Conservation (phyloP, 225 moss, liverwort and hornwort genomes). For the Physcomitrium patens region DNA sequence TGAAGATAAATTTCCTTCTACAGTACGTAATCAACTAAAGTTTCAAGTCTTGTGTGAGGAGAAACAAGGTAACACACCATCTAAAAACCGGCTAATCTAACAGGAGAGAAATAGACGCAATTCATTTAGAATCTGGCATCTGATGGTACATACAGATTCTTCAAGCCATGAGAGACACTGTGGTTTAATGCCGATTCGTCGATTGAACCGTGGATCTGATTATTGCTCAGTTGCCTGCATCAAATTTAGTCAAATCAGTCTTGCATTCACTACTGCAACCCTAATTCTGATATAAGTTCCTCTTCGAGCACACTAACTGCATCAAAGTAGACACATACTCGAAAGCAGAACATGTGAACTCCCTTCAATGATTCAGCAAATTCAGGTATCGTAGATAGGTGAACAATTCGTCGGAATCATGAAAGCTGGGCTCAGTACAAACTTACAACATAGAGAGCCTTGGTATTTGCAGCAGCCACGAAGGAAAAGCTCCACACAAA, state of each 20-base stretch:
- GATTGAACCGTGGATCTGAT: constrained; percentile 31
- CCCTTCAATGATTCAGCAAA: background rate
- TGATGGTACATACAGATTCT: constrained; percentile 25
- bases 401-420: background rate
- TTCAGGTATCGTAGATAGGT: background rate
- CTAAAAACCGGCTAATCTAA: background rate
- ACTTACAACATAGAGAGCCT: constrained; percentile 34
- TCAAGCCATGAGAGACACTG: constrained; percentile 39
- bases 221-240: constrained; percentile 47
- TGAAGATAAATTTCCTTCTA: background rate
- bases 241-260: constrained; percentile 23
- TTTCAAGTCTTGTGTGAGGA: background rate
- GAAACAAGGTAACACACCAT: background rate
- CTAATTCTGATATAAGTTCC: too few relatives aligned
- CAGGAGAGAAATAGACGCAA: background rate
- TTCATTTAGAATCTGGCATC: background rate
- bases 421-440: background rate
- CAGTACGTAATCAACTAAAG: too few relatives aligned
- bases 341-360: background rate
- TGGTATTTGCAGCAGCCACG: constrained; percentile 47
- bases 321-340: background rate
- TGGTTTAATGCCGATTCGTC: constrained; percentile 32
- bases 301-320: background rate
- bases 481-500: constrained; percentile 39
- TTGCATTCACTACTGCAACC: background rate